Base-by-base conservation (phyloP, 116 monocot genomes). In the Zostera marina region DNA sequence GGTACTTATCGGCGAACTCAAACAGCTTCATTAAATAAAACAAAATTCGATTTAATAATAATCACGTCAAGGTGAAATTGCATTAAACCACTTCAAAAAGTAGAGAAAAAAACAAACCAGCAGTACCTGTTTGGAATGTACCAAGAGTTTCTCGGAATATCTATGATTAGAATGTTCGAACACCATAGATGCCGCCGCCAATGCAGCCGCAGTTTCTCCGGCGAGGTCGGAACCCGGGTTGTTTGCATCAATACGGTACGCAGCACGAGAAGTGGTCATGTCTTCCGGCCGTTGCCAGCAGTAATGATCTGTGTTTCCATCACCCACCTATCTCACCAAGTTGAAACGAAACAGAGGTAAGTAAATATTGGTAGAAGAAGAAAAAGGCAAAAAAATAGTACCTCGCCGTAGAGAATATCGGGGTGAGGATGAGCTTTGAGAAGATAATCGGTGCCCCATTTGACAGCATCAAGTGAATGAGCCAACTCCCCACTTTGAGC, bases 251-350 rank as follows among this genome's bases (percentile, higher is more conserved):
- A 84, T 74, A 9, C 76, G 67, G 54, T 79, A 84, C 0, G 84
- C 73, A 9, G 54, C 63, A 12, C 84, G 73, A 40, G 66, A 62
- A 0, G 90, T 90, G 11, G 90, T 90, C 90, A 90, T 90, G 63
- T 90, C 90, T 47, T 90, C 90, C 16, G 90, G 90, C 52, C 84
- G 57, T 53, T 90, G 90, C 90, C 90, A 90, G 69, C 90, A 90
- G 63, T 72, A 72, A 62, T 90, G 90, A 32, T 90, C 90, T 3
- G 76, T 72, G 54, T 76, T 73, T 5, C 90, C 90, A 44, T 90
- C 90, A 5, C 85, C 81, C 1, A 86, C 81, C 85, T 81, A 1
- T 5, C 32, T 5, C 32, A n/a, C n/a, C n/a, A n/a, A n/a, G 22
- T 54, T 16, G 22, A 12, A 26, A 22, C 5, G 13, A 9, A 22